phyloP scores from a whole-genome alignment of 768 basidiomycete genomes.

The Nidularia pulvinata region DNA sequence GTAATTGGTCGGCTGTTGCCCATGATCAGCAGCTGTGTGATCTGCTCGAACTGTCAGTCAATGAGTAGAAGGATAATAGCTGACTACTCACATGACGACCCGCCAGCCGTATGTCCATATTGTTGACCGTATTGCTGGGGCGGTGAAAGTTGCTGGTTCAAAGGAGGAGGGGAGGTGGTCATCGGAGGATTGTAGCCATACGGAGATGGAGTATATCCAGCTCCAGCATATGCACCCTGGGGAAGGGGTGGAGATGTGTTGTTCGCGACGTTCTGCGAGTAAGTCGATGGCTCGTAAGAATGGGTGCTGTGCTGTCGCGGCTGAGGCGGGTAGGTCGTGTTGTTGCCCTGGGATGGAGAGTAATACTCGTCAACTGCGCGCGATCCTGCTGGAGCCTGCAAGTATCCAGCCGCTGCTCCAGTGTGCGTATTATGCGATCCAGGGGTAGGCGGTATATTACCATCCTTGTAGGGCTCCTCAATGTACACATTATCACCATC shows the following conservation, averaged over 20 bases:
- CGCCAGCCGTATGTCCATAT: constrained; percentile 56
- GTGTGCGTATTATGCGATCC: constrained; percentile 24
- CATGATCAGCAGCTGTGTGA: constrained; percentile 49
- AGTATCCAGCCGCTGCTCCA: constrained; percentile 57
- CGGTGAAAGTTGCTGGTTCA: constrained; percentile 30
- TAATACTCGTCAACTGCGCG: constrained; percentile 82
- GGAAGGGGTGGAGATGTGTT: constrained; percentile 11
- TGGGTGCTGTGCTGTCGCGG: constrained; percentile 34
- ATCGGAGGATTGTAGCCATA: constrained; percentile 22
- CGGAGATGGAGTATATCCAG: constrained; percentile 18
- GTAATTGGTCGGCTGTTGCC: constrained; percentile 46
- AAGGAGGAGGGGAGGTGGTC: constrained; percentile 22
- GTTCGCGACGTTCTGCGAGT: constrained; percentile 12
- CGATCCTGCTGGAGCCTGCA: constrained; percentile 60
- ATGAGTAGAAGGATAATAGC: not conserved
- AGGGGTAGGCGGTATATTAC: constrained; percentile 15
- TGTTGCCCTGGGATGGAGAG: constrained; percentile 26
- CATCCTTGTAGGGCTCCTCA: constrained; percentile 41
- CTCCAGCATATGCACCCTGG: no score
- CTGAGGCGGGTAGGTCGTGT: constrained; percentile 41
- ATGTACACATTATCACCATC: constrained; percentile 57
- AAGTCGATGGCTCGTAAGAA: constrained; percentile 34
- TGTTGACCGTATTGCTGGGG: constrained; percentile 28
- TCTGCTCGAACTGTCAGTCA: constrained; percentile 31
- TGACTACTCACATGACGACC: constrained; percentile 49